Evolutionary conservation across 768 basidiomycete genomes (phyloP).

Genomic region (Pholiota conissans): DNA sequence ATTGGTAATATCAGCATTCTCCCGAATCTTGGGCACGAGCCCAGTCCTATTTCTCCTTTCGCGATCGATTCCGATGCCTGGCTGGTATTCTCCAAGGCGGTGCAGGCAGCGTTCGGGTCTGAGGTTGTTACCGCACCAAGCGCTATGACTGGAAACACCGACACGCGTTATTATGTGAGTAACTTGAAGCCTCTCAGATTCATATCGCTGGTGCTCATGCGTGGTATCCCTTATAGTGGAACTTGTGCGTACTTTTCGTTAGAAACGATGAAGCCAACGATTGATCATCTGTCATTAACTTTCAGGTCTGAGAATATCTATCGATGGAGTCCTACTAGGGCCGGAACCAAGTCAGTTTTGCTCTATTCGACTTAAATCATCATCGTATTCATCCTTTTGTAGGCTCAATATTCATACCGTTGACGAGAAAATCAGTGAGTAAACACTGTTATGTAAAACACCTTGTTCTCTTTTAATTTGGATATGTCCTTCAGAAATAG

Average conservation of each 20-base stretch:
- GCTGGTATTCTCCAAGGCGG: constrained; percentile 24
- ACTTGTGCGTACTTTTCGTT: constrained; percentile 17
- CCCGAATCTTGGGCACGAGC: constrained; percentile 17
- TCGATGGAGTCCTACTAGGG: constrained; percentile 29
- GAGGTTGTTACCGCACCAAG: constrained; percentile 28
- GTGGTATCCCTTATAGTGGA: constrained; percentile 18
- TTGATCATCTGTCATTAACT: neutral
- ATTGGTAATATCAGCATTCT: constrained; percentile 28
- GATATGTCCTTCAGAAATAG: constrained; percentile 15
- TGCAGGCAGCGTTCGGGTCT: constrained; percentile 27
- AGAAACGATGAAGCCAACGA: neutral
- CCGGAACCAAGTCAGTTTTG: constrained; percentile 23
- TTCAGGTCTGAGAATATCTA: constrained; percentile 28
- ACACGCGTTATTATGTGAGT: constrained; percentile 31
- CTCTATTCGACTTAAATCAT: too few relatives aligned
- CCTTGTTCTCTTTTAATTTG: neutral
- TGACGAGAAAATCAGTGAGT: constrained; percentile 30
- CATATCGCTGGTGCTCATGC: neutral
- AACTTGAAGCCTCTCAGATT: neutral
- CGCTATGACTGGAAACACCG: constrained; percentile 33
- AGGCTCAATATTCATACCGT: constrained; percentile 30
- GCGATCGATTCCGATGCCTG: constrained; percentile 21
- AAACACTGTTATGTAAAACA: neutral
- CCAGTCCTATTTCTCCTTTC: constrained; percentile 28
- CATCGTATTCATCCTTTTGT: neutral